These are phyloP conservation scores for Mycena pura DNA, from an alignment of 768 basidiomycete genomes.

Conservation along the genomic window DNA sequence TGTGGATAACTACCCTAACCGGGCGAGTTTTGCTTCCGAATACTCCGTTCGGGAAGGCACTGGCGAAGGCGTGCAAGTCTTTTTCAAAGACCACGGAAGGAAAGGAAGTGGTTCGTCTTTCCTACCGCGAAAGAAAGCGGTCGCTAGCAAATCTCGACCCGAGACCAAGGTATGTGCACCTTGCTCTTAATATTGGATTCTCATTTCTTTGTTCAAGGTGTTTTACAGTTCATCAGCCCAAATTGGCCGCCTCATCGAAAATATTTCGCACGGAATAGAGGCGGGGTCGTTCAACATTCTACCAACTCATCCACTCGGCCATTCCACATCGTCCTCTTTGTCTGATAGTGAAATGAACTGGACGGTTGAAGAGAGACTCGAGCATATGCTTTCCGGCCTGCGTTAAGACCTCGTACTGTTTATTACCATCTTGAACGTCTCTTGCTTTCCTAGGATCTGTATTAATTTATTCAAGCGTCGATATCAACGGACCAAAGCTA, in stretches of 20 bases:
- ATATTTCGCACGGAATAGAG: slow-evolving; percentile 81
- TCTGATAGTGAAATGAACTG: slow-evolving; percentile 68
- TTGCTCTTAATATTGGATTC: slow-evolving; percentile 25
- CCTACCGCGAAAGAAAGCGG: slow-evolving; percentile 64
- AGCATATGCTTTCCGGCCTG: slow-evolving; percentile 65
- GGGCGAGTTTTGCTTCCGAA: slow-evolving; percentile 78
- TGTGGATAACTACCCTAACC: slow-evolving; percentile 63
- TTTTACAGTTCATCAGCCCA: slow-evolving; percentile 79
- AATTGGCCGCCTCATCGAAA: slow-evolving; percentile 85
- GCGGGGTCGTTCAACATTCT: slow-evolving; percentile 84
- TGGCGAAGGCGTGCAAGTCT: slow-evolving; percentile 70
- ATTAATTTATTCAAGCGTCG: slow-evolving; percentile 20
- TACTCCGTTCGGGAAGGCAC: slow-evolving; percentile 61
- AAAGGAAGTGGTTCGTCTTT: slow-evolving; percentile 71
- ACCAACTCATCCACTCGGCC: slow-evolving; percentile 50
- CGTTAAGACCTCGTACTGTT: slow-evolving; percentile 23
- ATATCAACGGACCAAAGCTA: slow-evolving; percentile 21
- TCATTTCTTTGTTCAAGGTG: slow-evolving; percentile 55
- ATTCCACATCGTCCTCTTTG: slow-evolving; percentile 69
- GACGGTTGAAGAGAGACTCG: slow-evolving; percentile 79
- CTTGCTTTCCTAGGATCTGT: slow-evolving; percentile 9
- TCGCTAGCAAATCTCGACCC: slow-evolving; percentile 65
- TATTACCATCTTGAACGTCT: slow-evolving; percentile 30
- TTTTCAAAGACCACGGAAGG: slow-evolving; percentile 77
- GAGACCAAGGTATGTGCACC: slow-evolving; percentile 77